Evolutionary conservation across 441 rosid species (phyloP).

Genomic region (Raphanus hybrid): DNA sequence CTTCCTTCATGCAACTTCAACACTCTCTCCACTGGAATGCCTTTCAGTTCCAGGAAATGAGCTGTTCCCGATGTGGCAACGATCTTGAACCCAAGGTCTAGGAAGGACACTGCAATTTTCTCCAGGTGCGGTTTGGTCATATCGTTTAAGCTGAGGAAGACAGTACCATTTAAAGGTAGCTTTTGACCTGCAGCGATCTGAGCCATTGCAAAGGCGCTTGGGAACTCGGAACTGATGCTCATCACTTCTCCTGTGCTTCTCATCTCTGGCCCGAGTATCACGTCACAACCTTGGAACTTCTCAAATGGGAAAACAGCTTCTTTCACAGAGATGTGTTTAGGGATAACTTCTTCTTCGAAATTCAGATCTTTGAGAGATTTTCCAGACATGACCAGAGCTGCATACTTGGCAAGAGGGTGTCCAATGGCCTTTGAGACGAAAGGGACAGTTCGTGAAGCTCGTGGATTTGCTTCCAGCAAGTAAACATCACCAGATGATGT

Average conservation of each 20-base stretch:
- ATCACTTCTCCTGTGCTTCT: slow-evolving; percentile 96
- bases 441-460: slow-evolving; percentile 97
- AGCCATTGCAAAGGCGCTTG: slow-evolving; percentile 91
- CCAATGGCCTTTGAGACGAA: slow-evolving; percentile 99
- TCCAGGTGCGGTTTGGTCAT: slow-evolving; percentile 82
- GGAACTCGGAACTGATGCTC: slow-evolving; percentile 76
- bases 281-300: slow-evolving; percentile 93
- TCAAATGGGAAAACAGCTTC: slow-evolving; percentile 98
- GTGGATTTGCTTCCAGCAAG: slow-evolving; percentile 97
- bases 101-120: slow-evolving; percentile 75
- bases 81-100: slow-evolving; percentile 74
- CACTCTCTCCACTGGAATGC: slow-evolving; percentile 75
- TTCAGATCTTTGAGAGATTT: slow-evolving; percentile 69
- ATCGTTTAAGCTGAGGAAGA: slow-evolving; percentile 92
- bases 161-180: slow-evolving; percentile 84
- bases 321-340: slow-evolving; percentile 84
- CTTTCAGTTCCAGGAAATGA: slow-evolving; percentile 75
- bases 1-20: slow-evolving; percentile 95
- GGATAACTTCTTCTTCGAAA: slow-evolving; percentile 83
- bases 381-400: slow-evolving; percentile 96
- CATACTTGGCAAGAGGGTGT: slow-evolving; percentile 94
- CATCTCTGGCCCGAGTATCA: slow-evolving; percentile 97
- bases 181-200: slow-evolving; percentile 95
- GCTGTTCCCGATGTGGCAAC: slow-evolving; percentile 94
- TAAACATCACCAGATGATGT: slow-evolving; percentile 79